A percentile compares a stretch with the other conserved stretches of the same genome.
phyloP scores from a whole-genome alignment of 2,329 filamentous ascomycete genomes.

The Elsinoe ampelina region DNA sequence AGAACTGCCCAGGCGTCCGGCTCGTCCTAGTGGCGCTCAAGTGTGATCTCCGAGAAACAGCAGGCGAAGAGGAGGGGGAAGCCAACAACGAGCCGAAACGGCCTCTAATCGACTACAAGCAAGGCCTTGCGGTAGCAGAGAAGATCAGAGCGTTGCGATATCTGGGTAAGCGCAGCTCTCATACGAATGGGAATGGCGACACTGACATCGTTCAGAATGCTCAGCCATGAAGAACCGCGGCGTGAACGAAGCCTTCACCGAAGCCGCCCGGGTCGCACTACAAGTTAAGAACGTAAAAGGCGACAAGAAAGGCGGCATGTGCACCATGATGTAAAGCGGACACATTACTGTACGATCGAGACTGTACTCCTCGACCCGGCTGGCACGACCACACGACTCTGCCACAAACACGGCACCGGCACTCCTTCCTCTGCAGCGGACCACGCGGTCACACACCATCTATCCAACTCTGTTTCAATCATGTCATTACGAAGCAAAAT shows the following conservation, averaged over 20 bases:
- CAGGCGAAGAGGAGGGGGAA: constrained; percentile 48
- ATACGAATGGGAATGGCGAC: not conserved
- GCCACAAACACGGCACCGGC: not conserved
- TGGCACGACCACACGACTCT: not conserved
- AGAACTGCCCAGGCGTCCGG: constrained; percentile 93
- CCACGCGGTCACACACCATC: not conserved
- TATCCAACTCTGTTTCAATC: not conserved
- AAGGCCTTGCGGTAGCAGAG: constrained; percentile 82
- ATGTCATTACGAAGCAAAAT: constrained; percentile 9
- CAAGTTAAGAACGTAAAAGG: constrained; percentile 42
- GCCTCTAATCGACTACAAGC: constrained; percentile 78
- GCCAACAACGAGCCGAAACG: constrained; percentile 38
- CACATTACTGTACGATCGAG: too few species aligned
- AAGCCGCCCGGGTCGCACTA: constrained; percentile 88
- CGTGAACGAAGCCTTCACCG: constrained; percentile 97
- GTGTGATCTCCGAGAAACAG: constrained; percentile 81
- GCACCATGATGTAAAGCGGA: constrained; percentile 32
- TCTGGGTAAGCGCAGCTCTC: constrained; percentile 47
- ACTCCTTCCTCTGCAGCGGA: not conserved
- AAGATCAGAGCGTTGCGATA: constrained; percentile 89
- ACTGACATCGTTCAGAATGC: constrained; percentile 56
- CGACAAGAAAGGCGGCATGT: constrained; percentile 38
- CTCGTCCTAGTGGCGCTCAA: constrained; percentile 92
- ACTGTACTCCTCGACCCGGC: too few species aligned
- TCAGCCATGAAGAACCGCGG: constrained; percentile 97